Evolutionary conservation across 805 yeast species (phyloP).

Genomic region (Candida manassasensis): DNA sequence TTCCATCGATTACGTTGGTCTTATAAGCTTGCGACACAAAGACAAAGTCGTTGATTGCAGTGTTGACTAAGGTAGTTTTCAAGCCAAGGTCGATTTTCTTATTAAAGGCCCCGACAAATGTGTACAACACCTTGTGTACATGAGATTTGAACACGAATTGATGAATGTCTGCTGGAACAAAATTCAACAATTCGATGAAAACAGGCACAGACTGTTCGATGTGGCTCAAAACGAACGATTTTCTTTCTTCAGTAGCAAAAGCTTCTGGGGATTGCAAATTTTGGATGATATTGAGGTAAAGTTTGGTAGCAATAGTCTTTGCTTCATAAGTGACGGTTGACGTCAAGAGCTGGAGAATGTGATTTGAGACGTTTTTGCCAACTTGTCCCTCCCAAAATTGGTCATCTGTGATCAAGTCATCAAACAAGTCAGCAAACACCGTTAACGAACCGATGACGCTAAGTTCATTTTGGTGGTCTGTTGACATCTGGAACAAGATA

Average conservation of each 20-base stretch:
- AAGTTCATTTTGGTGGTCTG: conserved; percentile 21
- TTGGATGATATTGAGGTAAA: conserved; percentile 50
- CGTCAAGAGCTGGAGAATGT: conserved; percentile 41
- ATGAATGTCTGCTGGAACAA: conserved; percentile 6
- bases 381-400: conserved; percentile 78
- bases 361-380: conserved; percentile 50
- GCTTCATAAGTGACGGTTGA: conserved; percentile 29
- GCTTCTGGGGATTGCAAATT: conserved; percentile 52
- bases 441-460: conserved; percentile 51
- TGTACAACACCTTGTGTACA: conserved; percentile 23
- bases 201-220: conserved; percentile 14
- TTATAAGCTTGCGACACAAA: conserved; percentile 11
- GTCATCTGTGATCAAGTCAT: conserved; percentile 79
- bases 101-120: conserved; percentile 24
- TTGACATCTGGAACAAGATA: conserved; percentile 41
- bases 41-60: conserved; percentile 22
- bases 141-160: conserved; percentile 22
- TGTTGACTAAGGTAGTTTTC: conserved; percentile 12
- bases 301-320: conserved; percentile 35
- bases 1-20: conserved; percentile 10
- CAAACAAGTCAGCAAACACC: conserved; percentile 71
- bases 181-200: conserved; percentile 15
- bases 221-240: conserved; percentile 27
- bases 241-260: conserved; percentile 32
- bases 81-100: conserved; percentile 17